Evolutionary conservation across 1,284 basidiomycete species (phyloP), one percentile per base, ranked within the genome.

Genomic region (Irpex sp.): DNA sequence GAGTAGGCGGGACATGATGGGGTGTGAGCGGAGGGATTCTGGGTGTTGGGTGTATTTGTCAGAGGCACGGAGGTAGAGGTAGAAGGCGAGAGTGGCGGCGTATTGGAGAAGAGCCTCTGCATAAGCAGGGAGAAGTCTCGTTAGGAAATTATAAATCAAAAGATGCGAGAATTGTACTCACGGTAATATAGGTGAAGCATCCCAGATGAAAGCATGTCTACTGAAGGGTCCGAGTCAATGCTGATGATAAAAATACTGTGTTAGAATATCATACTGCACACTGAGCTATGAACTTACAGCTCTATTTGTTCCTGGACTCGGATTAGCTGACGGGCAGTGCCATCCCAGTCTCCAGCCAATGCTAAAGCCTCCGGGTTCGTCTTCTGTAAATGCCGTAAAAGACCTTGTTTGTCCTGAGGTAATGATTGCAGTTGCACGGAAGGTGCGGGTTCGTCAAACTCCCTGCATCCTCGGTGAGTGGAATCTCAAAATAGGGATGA

Each of bases 71-170:
- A 99, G 83, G 74, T 96, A 89, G 58, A 99, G 82, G 78, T 97
- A 98, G 79, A 96, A 98, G 0, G 95, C 92, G 54, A 98, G 88
- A 1, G 89, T 91, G 1, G 95, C 93, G 7, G 92, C 84, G 74
- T 99, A 99, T 7, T 95, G 93, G 53, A 97, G 78, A 1, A 97
- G 81, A 1, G 94, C 86, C 80, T 98, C 94, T 95, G 73, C 59
- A 61, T 35, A 6, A 17, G 15, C 7, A 31, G 31, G 5, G 36
- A 15, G 3, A 50, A 61, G 15, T 26, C 31, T 55, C 21, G 26
- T 31, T 55, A n/a, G 11, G 9, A 31, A 5, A 49, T 58, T 62
- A 9, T 43, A 43, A 3, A n/a, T n/a, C n/a, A 11, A 43, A 37
- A 21, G 36, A 56, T 26, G 51, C 46, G 62, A 62, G 33, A 46